Evolutionary conservation across 1,284 basidiomycete genomes (phyloP), one percentile per base, ranked within the genome.

Genomic region (Cryptococcus floricola): DNA sequence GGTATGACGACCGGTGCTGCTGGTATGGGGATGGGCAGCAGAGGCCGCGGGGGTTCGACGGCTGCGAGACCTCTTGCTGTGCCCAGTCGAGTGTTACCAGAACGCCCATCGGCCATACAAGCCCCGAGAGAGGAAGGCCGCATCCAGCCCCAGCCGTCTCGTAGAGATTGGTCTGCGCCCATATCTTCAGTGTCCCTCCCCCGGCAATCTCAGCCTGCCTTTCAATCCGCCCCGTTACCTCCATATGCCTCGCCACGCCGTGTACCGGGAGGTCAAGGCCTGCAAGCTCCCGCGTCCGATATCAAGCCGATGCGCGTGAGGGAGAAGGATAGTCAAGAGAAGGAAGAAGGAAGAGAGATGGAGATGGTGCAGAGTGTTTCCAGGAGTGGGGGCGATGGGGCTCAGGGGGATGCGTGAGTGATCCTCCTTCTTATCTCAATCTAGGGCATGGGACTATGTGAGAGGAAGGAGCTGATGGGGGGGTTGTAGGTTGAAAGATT

Each of bases 391-490:
- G 75, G 75, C 0, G 66, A 70, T 46, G 75, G 70, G 0, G 68
- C 63, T 1, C 69, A 71, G 48, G 74, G 74, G 46, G 75, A 77
- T 66, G 69, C 70, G 66, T 74, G 57, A 53, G 72, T 68, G 12
- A 16, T 12, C 38, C 44, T 38, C 31, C 39, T 25, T 23, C 23
- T 23, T 23, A 19, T 7, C 38, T 42, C 25, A 13, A 10, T 23
- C 12, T 25, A 44, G 42, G 25, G 18, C 27, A 38, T 54, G 37
- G 13, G 1, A 5, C 41, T 42, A 19, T 48, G 5, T 16, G 38
- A 47, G 47, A 45, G 13, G 49, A 42, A 16, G 37, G 18, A 23
- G 23, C 19, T 14, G 38, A 14, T 41, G 16, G 5, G 23, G 23
- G 34, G 18, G 27, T 5, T 34, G 4, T 28, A 75, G 73, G 16